Conservation (phyloP, 1,284 basidiomycete species). For the Neotropicomus parvogracilis region DNA sequence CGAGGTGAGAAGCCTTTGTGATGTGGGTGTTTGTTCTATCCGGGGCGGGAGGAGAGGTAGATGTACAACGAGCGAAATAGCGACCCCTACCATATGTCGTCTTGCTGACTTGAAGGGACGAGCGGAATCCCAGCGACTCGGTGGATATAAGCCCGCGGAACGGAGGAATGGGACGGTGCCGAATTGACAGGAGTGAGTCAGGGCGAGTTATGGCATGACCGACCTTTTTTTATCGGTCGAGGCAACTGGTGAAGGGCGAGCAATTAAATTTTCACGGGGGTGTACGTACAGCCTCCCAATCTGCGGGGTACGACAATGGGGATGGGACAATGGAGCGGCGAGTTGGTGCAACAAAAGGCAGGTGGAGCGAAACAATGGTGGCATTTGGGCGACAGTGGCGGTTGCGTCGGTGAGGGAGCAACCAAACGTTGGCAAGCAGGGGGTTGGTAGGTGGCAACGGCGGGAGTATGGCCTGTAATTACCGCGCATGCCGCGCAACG, state of each 20-base stretch:
- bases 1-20: no score
- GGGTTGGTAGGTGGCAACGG: constrained; percentile 6
- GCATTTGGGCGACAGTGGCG: neutral
- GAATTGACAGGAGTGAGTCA: neutral
- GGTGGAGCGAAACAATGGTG: constrained; percentile 1
- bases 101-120: no score
- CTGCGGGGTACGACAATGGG: constrained; percentile 14
- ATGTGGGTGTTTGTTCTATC: neutral
- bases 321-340: constrained; percentile 19
- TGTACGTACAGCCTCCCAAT: constrained; percentile 15
- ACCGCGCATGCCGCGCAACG: constrained; percentile 5
- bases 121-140: no score
- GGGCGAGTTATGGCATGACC: neutral
- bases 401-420: neutral
- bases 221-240: neutral
- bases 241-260: neutral
- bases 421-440: constrained; percentile 1
- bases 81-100: no score
- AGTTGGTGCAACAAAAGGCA: constrained; percentile 18
- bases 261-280: neutral
- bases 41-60: neutral
- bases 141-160: no score
- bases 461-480: constrained; percentile 4
- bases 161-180: neutral
- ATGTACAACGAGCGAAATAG: no score